Base-by-base conservation (phyloP, 192 early-diverging fungal genomes). In the Coemansia sp. region DNA sequence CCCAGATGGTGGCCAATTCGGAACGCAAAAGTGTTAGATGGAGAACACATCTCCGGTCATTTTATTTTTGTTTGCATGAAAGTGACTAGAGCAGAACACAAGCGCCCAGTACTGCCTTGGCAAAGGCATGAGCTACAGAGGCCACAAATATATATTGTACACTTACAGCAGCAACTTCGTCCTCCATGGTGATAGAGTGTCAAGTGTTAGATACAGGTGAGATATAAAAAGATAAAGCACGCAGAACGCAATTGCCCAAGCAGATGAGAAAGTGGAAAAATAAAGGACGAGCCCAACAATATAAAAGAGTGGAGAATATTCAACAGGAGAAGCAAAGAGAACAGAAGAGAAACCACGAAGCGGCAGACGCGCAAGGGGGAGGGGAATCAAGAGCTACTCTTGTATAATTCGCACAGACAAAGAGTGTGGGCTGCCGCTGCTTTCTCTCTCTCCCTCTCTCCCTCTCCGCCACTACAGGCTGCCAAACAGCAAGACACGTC, bases 81-180 rank as follows among this genome's bases (percentile, higher is more conserved):
- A 58, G 18, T 26, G 3, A 26, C 26, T 26, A 26, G 21, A 16
- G 42, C 6, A 67, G n/a, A 42, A 10, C 52, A 46, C 22, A 39
- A 36, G 21, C 21, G 41, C 51, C 26, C 47, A 22, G 21, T n/a
- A 19, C 43, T 41, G 67, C 46, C 26, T 61, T 41, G 67, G 51
- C 15, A 41, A 37, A 41, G 46, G 36, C 41, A 58, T 11, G 7
- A 39, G 49, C 4, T 19, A 52, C 26, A 26, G 26, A 26, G 26
- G 26, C 26, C 26, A 26, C 26, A 26, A 26, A 26, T 26, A 26
- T 26, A 26, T 41, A 37, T 41, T 45, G 18, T 21, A 39, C 61
- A 87, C 88, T 85, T 90, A 92, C 89, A 78, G 91, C 91, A 69
- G 90, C 91, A 68, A 92, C 89, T 87, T 92, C 91, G 71, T 92